phyloP scores from a whole-genome alignment of 192 early-diverging fungal genomes.

The Backusella luteola region DNA sequence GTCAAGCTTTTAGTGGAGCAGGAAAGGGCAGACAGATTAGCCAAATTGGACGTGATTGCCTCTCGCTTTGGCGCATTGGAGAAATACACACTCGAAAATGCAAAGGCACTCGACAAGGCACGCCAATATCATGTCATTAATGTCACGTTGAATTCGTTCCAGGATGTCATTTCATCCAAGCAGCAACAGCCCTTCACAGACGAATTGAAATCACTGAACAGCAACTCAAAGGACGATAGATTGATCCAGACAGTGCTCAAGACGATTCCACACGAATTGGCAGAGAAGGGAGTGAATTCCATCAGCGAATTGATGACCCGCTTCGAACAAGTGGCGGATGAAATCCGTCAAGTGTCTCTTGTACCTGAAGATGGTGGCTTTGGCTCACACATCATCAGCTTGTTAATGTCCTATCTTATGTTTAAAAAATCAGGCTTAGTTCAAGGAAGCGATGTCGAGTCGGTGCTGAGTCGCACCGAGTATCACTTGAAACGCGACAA shows the following conservation, averaged over 20 bases:
- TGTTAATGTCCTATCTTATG: conserved; percentile 67
- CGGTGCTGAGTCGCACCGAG: conserved; percentile 72
- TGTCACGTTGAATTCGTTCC: conserved; percentile 61
- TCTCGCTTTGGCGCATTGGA: conserved; percentile 72
- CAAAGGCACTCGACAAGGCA: conserved; percentile 59
- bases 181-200: conserved; percentile 59
- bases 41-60: conserved; percentile 76
- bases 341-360: conserved; percentile 74
- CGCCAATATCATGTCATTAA: conserved; percentile 57
- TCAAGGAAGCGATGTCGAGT: conserved; percentile 77
- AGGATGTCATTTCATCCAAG: conserved; percentile 45
- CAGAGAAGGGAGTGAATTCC: conserved; percentile 60
- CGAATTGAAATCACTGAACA: conserved; percentile 60
- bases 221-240: conserved; percentile 27
- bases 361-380: conserved; percentile 84
- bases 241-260: conserved; percentile 58
- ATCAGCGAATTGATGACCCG: conserved; percentile 59
- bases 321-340: conserved; percentile 63
- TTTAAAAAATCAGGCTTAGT: conserved; percentile 82
- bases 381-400: conserved; percentile 71
- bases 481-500: conserved; percentile 70
- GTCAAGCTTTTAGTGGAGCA: conserved; percentile 77
- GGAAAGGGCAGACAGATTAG: conserved; percentile 84
- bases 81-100: conserved; percentile 60
- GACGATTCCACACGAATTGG: conserved; percentile 50